Percentiles rank a stretch among this genome's conserved stretches.
Evolutionary conservation across 78 protist species (phyloP).

Genomic region (Dictyostelium purpureum): DNA sequence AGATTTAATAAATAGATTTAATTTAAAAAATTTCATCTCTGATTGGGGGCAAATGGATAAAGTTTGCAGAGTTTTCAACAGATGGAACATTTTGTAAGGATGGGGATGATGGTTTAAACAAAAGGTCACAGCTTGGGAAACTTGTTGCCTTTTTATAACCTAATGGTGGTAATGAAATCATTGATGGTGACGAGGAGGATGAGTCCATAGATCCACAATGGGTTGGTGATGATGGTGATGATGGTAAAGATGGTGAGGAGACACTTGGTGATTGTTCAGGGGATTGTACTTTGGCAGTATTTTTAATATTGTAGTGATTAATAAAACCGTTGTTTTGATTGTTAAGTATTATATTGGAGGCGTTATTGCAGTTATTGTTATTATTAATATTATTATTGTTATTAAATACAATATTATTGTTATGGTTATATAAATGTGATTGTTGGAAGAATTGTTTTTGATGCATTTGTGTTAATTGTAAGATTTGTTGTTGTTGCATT

Average conservation of each 20-base stretch:
- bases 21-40: slow-evolving; percentile 8
- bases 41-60: background rate
- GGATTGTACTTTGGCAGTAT: background rate
- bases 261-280: no score
- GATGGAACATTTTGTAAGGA: slow-evolving; percentile 6
- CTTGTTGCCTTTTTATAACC: background rate
- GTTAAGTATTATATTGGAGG: background rate
- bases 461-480: background rate
- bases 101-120: background rate
- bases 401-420: no score
- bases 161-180: slow-evolving; percentile 7
- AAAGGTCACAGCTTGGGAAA: background rate
- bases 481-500: background rate
- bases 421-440: no score
- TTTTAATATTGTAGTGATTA: background rate
- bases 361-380: background rate
- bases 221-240: background rate
- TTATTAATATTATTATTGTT: background rate
- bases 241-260: no score
- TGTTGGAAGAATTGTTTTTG: background rate
- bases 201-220: background rate
- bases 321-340: background rate
- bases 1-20: no score
- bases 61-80: background rate
- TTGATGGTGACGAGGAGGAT: background rate